These are phyloP conservation scores for Tetracladium maxilliforme DNA, from an alignment of 2,329 filamentous ascomycete genomes.

Conservation along the genomic window DNA sequence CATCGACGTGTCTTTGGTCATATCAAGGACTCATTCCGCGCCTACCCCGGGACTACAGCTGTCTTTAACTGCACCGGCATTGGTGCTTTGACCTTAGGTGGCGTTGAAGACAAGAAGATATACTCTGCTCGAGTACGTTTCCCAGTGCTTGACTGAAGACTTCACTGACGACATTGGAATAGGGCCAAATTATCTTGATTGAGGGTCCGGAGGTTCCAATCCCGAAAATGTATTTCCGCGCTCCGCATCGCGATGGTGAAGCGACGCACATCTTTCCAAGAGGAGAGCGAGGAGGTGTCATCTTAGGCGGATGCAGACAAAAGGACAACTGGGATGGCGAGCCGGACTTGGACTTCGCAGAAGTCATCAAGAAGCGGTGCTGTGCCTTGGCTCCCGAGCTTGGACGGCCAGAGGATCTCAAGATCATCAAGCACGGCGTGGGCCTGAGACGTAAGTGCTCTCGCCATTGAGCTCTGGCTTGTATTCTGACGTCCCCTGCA, in stretches of 20 bases:
- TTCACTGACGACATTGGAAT: conserved; percentile 1
- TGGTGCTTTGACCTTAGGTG: conserved; percentile 9
- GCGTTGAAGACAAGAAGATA: conserved; percentile 12
- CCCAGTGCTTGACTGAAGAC: too few relatives aligned
- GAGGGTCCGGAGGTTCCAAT: conserved; percentile 21
- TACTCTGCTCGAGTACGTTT: conserved; percentile 12
- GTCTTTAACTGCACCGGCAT: conserved; percentile 12
- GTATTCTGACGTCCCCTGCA: too few relatives aligned
- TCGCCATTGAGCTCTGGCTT: not conserved
- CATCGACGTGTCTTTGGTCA: conserved; percentile 4
- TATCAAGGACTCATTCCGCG: conserved; percentile 5
- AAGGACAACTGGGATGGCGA: conserved; percentile 16
- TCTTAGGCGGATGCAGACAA: conserved; percentile 17
- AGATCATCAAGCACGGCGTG: conserved; percentile 16
- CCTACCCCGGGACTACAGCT: conserved; percentile 4
- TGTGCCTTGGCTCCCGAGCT: conserved; percentile 17
- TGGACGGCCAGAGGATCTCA: conserved; percentile 16
- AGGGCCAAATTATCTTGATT: conserved; percentile 16
- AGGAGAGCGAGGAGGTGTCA: conserved; percentile 16
- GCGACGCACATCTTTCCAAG: conserved; percentile 28
- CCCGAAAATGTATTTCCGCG: conserved; percentile 23
- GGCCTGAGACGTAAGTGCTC: conserved; percentile 15
- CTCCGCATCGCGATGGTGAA: conserved; percentile 22
- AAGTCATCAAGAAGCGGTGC: conserved; percentile 17
- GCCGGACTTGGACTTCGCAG: conserved; percentile 13